Evolutionary conservation across 306 rosid species (phyloP).

Genomic region (Glycine soja): DNA sequence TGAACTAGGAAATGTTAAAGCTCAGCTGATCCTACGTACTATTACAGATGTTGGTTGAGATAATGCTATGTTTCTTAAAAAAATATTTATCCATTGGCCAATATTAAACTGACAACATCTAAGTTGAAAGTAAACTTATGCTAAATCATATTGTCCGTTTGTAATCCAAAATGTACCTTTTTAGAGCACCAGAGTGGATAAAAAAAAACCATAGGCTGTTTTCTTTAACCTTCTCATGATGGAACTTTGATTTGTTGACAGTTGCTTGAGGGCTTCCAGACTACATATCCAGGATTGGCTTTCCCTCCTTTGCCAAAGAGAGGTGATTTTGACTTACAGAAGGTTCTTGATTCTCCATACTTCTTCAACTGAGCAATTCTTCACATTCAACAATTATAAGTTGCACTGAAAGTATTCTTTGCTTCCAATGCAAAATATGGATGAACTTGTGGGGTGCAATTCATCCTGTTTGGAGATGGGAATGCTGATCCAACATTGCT

Average conservation of each 20-base stretch:
- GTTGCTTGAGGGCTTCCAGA: conserved; percentile 75
- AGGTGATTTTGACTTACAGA: conserved; percentile 75
- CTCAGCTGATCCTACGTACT: background rate
- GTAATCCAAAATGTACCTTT: conserved; percentile 1
- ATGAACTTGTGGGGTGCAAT: conserved; percentile 37
- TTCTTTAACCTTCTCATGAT: conserved; percentile 31
- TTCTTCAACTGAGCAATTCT: conserved; percentile 69
- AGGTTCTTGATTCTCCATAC: conserved; percentile 79
- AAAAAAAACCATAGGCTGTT: conserved; percentile 14
- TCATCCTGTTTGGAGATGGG: conserved; percentile 42
- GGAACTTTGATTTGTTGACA: conserved; percentile 49
- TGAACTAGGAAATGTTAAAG: background rate
- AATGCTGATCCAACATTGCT: conserved; percentile 41
- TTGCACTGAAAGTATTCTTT: conserved; percentile 29
- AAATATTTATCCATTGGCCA: background rate
- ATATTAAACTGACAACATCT: background rate
- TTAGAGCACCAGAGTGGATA: background rate
- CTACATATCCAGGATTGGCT: conserved; percentile 68
- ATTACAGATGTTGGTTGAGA: background rate
- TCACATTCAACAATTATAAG: conserved; percentile 1
- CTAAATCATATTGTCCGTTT: background rate
- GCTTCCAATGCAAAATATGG: conserved; percentile 27
- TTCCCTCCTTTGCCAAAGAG: conserved; percentile 79
- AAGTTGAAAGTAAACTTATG: conserved; percentile 4
- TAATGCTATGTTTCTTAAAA: background rate